Evolutionary conservation across 768 basidiomycete species (phyloP), one percentile per base, ranked within the genome.

Genomic region (Russula virescens): DNA sequence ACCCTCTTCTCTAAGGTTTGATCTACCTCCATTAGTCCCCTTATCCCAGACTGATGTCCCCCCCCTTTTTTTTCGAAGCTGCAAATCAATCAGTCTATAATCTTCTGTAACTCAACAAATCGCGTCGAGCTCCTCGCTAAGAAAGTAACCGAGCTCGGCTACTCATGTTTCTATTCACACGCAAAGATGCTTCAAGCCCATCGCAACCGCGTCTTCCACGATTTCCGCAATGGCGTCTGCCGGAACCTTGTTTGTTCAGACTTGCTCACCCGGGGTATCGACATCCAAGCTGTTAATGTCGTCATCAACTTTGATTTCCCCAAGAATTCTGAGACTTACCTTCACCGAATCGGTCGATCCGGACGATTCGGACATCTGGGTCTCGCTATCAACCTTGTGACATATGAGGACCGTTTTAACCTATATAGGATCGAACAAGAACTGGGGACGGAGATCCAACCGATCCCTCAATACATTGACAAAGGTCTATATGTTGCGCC

Each of bases 31-130:
- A 34, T n/a, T 43, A 25, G 16, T 57, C 0, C 38, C 26, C 26
- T 28, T 50, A 13, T 18, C 38, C 14, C 31, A 61, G 55, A 52
- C 62, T 64, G 34, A 67, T 54, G 45, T 47, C 11, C 38, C 45
- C n/a, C n/a, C n/a, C n/a, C 8, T 31, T 31, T 31, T 31, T 46
- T 51, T 61, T 42, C 61, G 14, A 73, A 98, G 93, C 85, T 99
- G 55, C 96, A 98, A 95, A 99, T 99, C 81, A 99, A 99, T 78
- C 96, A 99, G 78, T 98, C 96, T 63, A 98, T 99, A 78, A 99
- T 99, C 73, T 99, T 99, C 78, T 99, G 96, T 79, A 99, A 99
- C 81, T 98, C 96, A 67, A 99, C 96, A 71, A 97, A 98, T 80
- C 94, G 96, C 62, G 96, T 99, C 78, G 96, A 99, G 77, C 89